phyloP scores from a whole-genome alignment of 148 eudicot genomes.

The Silene latifolia region DNA sequence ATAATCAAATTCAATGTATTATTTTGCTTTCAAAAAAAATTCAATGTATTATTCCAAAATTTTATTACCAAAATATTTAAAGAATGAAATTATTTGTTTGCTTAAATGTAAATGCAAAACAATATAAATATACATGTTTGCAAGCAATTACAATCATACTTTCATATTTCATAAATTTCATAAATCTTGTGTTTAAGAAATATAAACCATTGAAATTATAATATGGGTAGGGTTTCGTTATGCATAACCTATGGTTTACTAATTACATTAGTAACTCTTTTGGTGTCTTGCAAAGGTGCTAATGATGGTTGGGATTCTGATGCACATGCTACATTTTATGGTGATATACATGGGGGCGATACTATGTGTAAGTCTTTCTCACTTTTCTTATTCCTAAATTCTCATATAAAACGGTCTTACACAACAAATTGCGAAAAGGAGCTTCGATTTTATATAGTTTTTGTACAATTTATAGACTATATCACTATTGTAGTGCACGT shows the following conservation, averaged over 20 bases:
- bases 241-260: background rate
- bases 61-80: background rate
- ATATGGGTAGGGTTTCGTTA: slow-evolving; percentile 8
- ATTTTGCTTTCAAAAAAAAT: too few relatives aligned
- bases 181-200: background rate
- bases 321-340: slow-evolving; percentile 34
- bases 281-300: slow-evolving; percentile 6
- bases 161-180: too few relatives aligned
- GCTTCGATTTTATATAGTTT: too few relatives aligned
- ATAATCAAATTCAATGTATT: too few relatives aligned
- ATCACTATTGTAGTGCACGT: too few relatives aligned
- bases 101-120: background rate
- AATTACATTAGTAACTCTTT: background rate
- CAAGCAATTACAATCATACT: background rate
- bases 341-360: slow-evolving; percentile 18
- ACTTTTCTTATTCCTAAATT: background rate
- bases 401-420: too few relatives aligned
- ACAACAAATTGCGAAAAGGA: too few relatives aligned
- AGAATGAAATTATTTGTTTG: too few relatives aligned
- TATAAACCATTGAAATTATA: background rate
- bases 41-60: background rate
- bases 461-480: too few relatives aligned
- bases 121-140: too few relatives aligned
- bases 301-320: slow-evolving; percentile 14
- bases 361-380: slow-evolving; percentile 26